These are phyloP conservation scores for Alternaria triticina DNA, from an alignment of 2,329 filamentous ascomycete genomes.

Conservation along the genomic window DNA sequence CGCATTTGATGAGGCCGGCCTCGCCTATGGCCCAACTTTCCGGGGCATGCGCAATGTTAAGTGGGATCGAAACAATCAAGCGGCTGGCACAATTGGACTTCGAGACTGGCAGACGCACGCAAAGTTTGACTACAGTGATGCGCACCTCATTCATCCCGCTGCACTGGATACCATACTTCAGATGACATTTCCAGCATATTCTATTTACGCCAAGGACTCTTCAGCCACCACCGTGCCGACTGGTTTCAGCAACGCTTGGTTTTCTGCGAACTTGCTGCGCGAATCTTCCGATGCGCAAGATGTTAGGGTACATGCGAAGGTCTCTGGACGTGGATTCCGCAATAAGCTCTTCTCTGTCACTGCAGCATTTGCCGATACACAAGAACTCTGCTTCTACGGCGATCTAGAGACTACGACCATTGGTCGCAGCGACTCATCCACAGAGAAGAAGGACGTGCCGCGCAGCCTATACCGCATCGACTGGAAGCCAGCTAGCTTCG, in stretches of 20 bases:
- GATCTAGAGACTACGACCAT: slow-evolving; percentile 21
- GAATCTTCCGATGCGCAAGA: not conserved
- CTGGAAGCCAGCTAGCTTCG: slow-evolving; percentile 7
- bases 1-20: slow-evolving; percentile 13
- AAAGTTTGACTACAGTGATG: slow-evolving; percentile 1
- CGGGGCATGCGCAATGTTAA: slow-evolving; percentile 12
- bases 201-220: slow-evolving; percentile 11
- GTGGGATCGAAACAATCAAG: slow-evolving; percentile 9
- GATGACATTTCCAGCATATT: slow-evolving; percentile 15
- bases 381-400: slow-evolving; percentile 9
- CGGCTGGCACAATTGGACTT: slow-evolving; percentile 7
- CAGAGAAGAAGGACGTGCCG: not conserved
- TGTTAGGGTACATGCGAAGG: slow-evolving; percentile 11
- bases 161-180: slow-evolving; percentile 24
- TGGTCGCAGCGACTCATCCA: not conserved
- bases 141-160: slow-evolving; percentile 23
- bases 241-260: slow-evolving; percentile 18
- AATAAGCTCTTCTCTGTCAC: slow-evolving; percentile 15
- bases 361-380: slow-evolving; percentile 2
- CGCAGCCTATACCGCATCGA: slow-evolving; percentile 10
- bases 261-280: slow-evolving; percentile 4
- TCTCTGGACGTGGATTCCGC: slow-evolving; percentile 13
- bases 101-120: slow-evolving; percentile 13
- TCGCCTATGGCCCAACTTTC: slow-evolving; percentile 23
- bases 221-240: slow-evolving; percentile 16